Percentiles rank a stretch among this genome's conserved stretches.
phyloP scores from a whole-genome alignment of 2,329 filamentous ascomycete species.

The Colletotrichum sp. region DNA sequence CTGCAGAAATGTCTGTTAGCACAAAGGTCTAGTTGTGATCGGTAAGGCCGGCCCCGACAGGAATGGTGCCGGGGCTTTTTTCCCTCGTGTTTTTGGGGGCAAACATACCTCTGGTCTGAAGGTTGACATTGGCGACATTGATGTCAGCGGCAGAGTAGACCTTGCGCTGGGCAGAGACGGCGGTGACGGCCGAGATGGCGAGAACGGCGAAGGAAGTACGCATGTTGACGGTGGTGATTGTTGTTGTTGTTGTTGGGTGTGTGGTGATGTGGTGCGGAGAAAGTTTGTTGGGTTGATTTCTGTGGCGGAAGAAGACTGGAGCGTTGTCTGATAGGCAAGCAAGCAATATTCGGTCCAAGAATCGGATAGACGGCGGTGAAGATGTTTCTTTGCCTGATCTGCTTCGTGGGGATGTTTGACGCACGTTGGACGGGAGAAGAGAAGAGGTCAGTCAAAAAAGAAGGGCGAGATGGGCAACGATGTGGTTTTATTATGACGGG shows the following conservation, averaged over 20 bases:
- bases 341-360: slow-evolving; percentile 17
- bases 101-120: slow-evolving; percentile 10
- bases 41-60: neutral
- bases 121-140: slow-evolving; percentile 1
- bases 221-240: slow-evolving; percentile 10
- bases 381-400: slow-evolving; percentile 10
- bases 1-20: slow-evolving; percentile 33
- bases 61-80: neutral
- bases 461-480: slow-evolving; percentile 8
- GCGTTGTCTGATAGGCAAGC: neutral
- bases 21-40: neutral
- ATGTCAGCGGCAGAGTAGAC: slow-evolving; percentile 12
- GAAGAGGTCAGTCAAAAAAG: neutral
- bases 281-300: neutral
- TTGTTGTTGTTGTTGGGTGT: neutral
- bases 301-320: neutral
- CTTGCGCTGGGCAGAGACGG: slow-evolving; percentile 22
- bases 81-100: neutral
- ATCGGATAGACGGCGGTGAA: slow-evolving; percentile 11
- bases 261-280: neutral
- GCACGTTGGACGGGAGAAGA: neutral
- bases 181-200: slow-evolving; percentile 17
- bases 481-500: slow-evolving; percentile 14
- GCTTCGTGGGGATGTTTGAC: slow-evolving; percentile 12
- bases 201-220: slow-evolving; percentile 18